phyloP scores from a whole-genome alignment of 768 basidiomycete genomes.

The Lactifluus subvellereus region DNA sequence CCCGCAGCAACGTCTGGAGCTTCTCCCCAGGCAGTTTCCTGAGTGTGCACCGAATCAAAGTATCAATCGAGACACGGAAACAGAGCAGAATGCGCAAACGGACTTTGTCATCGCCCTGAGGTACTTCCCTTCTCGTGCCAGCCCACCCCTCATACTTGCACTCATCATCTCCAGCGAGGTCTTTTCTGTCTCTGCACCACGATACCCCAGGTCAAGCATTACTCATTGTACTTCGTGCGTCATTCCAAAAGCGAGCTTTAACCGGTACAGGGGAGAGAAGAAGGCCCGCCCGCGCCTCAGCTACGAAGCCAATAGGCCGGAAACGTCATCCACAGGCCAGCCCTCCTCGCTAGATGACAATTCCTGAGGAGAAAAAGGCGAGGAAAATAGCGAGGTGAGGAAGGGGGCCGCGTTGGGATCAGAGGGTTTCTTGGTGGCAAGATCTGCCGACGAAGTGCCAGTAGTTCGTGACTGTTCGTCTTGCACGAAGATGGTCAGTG shows the following conservation, averaged over 20 bases:
- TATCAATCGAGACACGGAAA: too few species aligned
- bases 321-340: conserved; percentile 30
- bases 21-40: conserved; percentile 40
- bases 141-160: conserved; percentile 40
- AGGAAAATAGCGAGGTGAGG: conserved; percentile 29
- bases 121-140: conserved; percentile 40
- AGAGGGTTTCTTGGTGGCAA: conserved; percentile 16
- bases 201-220: conserved; percentile 39
- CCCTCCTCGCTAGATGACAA: conserved; percentile 7
- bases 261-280: conserved; percentile 28
- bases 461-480: conserved; percentile 28
- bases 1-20: conserved; percentile 36
- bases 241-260: conserved; percentile 47
- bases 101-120: conserved; percentile 47
- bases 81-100: conserved; percentile 17
- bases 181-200: conserved; percentile 27
- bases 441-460: conserved; percentile 4
- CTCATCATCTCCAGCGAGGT: conserved; percentile 38
- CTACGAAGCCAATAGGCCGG: conserved; percentile 34
- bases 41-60: neutral
- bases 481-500: conserved; percentile 42
- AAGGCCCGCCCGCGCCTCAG: conserved; percentile 36
- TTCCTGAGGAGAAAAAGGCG: conserved; percentile 22
- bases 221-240: conserved; percentile 41
- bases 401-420: conserved; percentile 30